These are phyloP conservation scores for Cryphonectria japonica DNA, from an alignment of 2,329 filamentous ascomycete genomes.

Conservation along the genomic window DNA sequence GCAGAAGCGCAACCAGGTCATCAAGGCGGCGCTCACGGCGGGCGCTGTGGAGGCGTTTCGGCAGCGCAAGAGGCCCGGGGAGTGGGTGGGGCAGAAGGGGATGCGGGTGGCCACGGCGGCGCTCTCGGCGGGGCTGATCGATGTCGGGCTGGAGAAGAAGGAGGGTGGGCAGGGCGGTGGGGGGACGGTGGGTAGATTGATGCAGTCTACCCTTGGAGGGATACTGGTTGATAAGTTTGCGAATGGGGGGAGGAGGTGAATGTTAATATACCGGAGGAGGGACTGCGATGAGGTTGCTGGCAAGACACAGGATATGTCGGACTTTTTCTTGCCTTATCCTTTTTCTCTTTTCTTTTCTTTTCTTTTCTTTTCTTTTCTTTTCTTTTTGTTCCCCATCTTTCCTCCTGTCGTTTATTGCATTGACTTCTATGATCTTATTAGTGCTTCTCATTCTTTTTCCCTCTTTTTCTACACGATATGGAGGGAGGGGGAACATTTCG, in stretches of 20 bases:
- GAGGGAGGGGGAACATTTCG: background rate
- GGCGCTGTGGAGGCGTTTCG: slow-evolving; percentile 34
- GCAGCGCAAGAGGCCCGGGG: slow-evolving; percentile 30
- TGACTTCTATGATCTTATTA: background rate
- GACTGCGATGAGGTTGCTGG: background rate
- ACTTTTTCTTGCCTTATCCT: too few relatives aligned
- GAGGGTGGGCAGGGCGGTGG: slow-evolving; percentile 26
- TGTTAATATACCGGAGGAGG: background rate
- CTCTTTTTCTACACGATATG: background rate
- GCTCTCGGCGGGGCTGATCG: slow-evolving; percentile 34
- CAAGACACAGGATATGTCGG: background rate
- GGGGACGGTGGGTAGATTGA: slow-evolving; percentile 30
- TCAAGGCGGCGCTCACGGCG: slow-evolving; percentile 34
- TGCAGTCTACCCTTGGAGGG: slow-evolving; percentile 34
- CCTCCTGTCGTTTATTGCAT: background rate
- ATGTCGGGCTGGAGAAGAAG: slow-evolving; percentile 31
- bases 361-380: too few relatives aligned
- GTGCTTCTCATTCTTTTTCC: background rate
- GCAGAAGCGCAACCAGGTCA: slow-evolving; percentile 31
- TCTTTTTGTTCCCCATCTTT: too few relatives aligned
- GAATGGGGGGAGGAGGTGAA: slow-evolving; percentile 30
- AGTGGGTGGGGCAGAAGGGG: slow-evolving; percentile 28
- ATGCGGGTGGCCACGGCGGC: slow-evolving; percentile 36
- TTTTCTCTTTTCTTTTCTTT: too few relatives aligned
- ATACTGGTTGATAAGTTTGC: slow-evolving; percentile 35